Evolutionary conservation across 768 basidiomycete genomes (phyloP).

Genomic region (Lactifluus pinguis): DNA sequence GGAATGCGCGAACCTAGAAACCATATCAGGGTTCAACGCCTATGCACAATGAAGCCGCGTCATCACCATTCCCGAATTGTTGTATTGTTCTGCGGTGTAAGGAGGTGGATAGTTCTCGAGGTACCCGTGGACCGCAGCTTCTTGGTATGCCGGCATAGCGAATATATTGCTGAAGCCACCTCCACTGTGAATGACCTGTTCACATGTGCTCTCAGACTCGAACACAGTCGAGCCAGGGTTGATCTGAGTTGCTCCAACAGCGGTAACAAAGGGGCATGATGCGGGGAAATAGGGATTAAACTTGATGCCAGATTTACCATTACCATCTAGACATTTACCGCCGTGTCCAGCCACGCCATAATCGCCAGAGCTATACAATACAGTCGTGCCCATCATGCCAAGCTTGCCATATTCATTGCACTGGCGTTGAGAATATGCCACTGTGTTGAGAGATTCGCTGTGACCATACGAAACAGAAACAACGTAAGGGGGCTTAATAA

Average conservation of each 20-base stretch:
- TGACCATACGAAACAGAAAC: constrained; percentile 35
- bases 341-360: constrained; percentile 33
- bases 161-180: constrained; percentile 37
- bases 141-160: constrained; percentile 30
- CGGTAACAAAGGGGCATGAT: constrained; percentile 36
- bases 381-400: constrained; percentile 32
- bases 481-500: constrained; percentile 28
- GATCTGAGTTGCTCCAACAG: constrained; percentile 32
- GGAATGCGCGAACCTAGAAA: constrained; percentile 24
- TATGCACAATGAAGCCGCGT: background rate
- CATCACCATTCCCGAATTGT: constrained; percentile 27
- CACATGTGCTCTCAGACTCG: constrained; percentile 33
- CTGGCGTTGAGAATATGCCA: constrained; percentile 33
- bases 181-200: constrained; percentile 22
- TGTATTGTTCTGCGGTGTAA: constrained; percentile 28
- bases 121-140: constrained; percentile 24
- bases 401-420: constrained; percentile 40
- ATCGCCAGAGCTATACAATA: constrained; percentile 39
- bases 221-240: constrained; percentile 26
- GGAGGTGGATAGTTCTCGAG: constrained; percentile 27
- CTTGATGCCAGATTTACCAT: constrained; percentile 21
- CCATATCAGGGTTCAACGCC: background rate
- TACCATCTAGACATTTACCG: constrained; percentile 27
- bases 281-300: constrained; percentile 39
- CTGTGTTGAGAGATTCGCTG: constrained; percentile 20